A percentile compares a stretch with the other conserved stretches of the same genome.
phyloP scores from a whole-genome alignment of 441 rosid species.

The Brassica balearica region DNA sequence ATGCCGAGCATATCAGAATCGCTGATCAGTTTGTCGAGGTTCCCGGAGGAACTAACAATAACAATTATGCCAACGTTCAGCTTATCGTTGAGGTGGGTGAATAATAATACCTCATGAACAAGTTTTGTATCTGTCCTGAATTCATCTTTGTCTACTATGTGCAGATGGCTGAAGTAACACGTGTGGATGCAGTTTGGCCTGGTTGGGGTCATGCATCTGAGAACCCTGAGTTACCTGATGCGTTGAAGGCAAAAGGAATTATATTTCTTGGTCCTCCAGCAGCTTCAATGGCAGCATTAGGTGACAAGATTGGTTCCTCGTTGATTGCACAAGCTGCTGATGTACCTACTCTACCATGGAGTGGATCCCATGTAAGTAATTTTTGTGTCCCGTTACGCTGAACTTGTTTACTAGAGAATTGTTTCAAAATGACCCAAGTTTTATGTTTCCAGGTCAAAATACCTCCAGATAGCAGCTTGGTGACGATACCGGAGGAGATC shows the following conservation, averaged over 20 bases:
- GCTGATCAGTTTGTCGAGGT: conserved; percentile 99
- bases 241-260: conserved; percentile 83
- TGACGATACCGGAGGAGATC: conserved; percentile 86
- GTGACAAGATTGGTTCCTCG: conserved; percentile 99
- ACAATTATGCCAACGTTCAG: conserved; percentile 99
- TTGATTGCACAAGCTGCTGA: conserved; percentile 99
- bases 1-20: conserved; percentile 98
- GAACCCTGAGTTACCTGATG: conserved; percentile 98
- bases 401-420: conserved; percentile 21
- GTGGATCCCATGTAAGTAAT: conserved; percentile 91
- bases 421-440: conserved; percentile 32
- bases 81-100: conserved; percentile 99
- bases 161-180: conserved; percentile 99
- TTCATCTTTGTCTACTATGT: conserved; percentile 33
- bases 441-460: conserved; percentile 77
- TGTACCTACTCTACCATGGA: conserved; percentile 99
- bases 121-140: conserved; percentile 8
- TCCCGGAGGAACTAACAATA: conserved; percentile 99
- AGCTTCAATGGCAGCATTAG: conserved; percentile 94
- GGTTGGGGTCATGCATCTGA: conserved; percentile 99
- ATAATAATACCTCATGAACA: background rate
- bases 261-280: conserved; percentile 97
- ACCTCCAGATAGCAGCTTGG: conserved; percentile 76
- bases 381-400: conserved; percentile 14
- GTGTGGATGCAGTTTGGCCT: conserved; percentile 99